Percentiles rank a stretch among this genome's conserved stretches.
These are phyloP conservation scores for Aegilops sharonensis DNA, from an alignment of 176 grass and related monocot genomes.

Conservation along the genomic window DNA sequence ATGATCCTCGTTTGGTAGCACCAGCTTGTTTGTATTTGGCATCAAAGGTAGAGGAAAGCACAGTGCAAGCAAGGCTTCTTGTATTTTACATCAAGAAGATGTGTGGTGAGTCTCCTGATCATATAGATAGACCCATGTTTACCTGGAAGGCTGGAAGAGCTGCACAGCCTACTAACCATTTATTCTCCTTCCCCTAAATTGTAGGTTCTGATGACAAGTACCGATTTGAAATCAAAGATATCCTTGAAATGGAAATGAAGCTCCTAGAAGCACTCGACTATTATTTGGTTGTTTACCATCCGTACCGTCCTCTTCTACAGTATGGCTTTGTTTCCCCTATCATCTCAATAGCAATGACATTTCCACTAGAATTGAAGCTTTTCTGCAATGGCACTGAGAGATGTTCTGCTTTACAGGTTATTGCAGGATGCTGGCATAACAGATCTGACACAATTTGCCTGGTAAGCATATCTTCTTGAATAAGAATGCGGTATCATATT, in stretches of 20 bases:
- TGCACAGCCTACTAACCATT: conserved; percentile 8
- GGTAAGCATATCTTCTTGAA: conserved; percentile 40
- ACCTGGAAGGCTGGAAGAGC: neutral
- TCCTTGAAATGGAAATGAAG: conserved; percentile 98
- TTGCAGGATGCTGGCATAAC: conserved; percentile 89
- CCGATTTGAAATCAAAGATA: conserved; percentile 92
- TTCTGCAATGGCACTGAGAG: neutral
- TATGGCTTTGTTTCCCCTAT: conserved; percentile 39
- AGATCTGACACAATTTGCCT: conserved; percentile 77
- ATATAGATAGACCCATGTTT: neutral
- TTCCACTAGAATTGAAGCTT: neutral
- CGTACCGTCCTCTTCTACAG: conserved; percentile 90
- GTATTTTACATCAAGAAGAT: conserved; percentile 98
- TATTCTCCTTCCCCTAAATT: neutral
- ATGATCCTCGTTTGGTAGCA: conserved; percentile 84
- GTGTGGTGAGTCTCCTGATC: conserved; percentile 47
- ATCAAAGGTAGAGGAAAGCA: conserved; percentile 93
- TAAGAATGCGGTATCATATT: neutral
- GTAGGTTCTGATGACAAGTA: conserved; percentile 88
- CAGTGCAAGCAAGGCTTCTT: conserved; percentile 90
- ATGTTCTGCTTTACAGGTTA: conserved; percentile 46
- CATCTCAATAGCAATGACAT: neutral
- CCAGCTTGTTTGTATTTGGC: conserved; percentile 96
- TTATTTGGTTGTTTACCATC: conserved; percentile 94
- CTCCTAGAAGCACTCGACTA: conserved; percentile 92